Conservation (phyloP, 805 yeast genomes). For the Candida fluviatilis region DNA sequence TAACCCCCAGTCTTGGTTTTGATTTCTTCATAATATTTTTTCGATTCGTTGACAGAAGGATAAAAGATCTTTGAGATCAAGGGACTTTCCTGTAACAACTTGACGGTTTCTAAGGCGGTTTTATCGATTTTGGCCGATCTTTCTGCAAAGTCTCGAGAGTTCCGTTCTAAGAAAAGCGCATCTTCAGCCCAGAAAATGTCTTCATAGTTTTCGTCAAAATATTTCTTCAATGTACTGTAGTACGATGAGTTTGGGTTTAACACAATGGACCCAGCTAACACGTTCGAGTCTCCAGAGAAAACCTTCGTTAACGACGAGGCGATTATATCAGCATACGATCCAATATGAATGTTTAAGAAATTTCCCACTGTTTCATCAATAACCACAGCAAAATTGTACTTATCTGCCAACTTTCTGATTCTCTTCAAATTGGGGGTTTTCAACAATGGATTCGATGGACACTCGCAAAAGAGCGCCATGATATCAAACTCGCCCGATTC, state of each 20-base stretch:
- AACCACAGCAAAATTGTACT: slow-evolving; percentile 71
- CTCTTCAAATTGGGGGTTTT: slow-evolving; percentile 74
- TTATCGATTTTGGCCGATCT: slow-evolving; percentile 56
- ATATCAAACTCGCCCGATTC: slow-evolving; percentile 53
- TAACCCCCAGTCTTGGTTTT: slow-evolving; percentile 76
- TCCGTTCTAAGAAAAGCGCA: slow-evolving; percentile 85
- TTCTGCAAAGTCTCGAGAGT: slow-evolving; percentile 80
- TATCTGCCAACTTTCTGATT: slow-evolving; percentile 60
- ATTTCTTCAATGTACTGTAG: slow-evolving; percentile 47
- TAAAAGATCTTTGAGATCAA: slow-evolving; percentile 65
- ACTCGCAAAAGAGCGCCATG: slow-evolving; percentile 82
- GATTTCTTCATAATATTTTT: slow-evolving; percentile 63
- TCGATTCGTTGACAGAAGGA: slow-evolving; percentile 58
- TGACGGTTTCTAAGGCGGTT: slow-evolving; percentile 52
- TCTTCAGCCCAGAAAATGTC: slow-evolving; percentile 92
- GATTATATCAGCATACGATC: slow-evolving; percentile 81
- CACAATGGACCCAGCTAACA: slow-evolving; percentile 88
- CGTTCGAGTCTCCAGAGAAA: slow-evolving; percentile 92
- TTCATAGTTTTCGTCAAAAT: slow-evolving; percentile 50
- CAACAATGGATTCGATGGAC: slow-evolving; percentile 92
- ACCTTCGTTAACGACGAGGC: slow-evolving; percentile 87
- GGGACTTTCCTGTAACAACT: slow-evolving; percentile 45
- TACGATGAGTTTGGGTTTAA: slow-evolving; percentile 61
- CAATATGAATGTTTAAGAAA: slow-evolving; percentile 74
- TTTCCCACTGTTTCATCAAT: slow-evolving; percentile 96